Conservation (phyloP, 495 filamentous ascomycete species). For the Aspergillus affinis region DNA sequence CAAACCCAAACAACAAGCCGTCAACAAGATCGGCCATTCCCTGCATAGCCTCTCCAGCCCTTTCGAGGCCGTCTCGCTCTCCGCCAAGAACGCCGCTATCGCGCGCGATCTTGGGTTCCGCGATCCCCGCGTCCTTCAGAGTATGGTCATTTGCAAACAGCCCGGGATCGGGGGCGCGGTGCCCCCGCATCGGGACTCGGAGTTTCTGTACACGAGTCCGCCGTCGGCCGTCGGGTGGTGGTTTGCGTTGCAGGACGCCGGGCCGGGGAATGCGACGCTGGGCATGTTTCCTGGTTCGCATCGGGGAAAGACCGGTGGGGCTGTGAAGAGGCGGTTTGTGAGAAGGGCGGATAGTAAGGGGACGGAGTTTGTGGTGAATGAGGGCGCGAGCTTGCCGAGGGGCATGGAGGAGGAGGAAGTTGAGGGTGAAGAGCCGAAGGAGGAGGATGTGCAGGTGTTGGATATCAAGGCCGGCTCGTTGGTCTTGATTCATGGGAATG, state of each 20-base stretch:
- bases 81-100: conserved; percentile 58
- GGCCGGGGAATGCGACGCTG: conserved; percentile 79
- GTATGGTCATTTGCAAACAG: conserved; percentile 98
- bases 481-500: conserved; percentile 94
- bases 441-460: conserved; percentile 64
- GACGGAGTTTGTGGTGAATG: conserved; percentile 57
- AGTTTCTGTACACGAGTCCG: conserved; percentile 89
- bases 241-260: conserved; percentile 94
- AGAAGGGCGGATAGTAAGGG: conserved; percentile 52
- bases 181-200: conserved; percentile 83
- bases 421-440: conserved; percentile 35
- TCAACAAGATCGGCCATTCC: conserved; percentile 97
- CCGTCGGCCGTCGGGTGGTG: conserved; percentile 91
- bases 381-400: conserved; percentile 45
- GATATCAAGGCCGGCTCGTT: conserved; percentile 85
- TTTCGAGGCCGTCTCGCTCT: conserved; percentile 63
- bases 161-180: conserved; percentile 91
- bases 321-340: conserved; percentile 72
- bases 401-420: conserved; percentile 37
- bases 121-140: conserved; percentile 78
- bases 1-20: conserved; percentile 75
- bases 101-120: conserved; percentile 69
- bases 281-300: conserved; percentile 83
- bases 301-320: conserved; percentile 39
- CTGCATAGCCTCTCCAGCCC: conserved; percentile 73